Evolutionary conservation across 495 filamentous ascomycete species (phyloP).

Genomic region (Umbilicaria muhlenbergii): DNA sequence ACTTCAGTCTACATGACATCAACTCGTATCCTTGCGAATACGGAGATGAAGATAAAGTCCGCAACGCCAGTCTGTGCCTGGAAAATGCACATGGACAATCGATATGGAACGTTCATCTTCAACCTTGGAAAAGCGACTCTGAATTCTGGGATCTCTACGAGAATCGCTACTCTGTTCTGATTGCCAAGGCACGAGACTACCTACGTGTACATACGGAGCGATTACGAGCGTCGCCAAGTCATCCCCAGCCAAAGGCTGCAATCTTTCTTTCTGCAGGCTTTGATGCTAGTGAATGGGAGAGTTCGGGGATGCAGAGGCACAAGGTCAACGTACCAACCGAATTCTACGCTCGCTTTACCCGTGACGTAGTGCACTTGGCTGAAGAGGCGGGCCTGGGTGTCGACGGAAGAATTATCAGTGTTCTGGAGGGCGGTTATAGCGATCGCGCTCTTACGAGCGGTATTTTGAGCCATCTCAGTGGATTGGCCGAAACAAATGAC

Average conservation of each 20-base stretch:
- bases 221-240: conserved; percentile 33
- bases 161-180: conserved; percentile 52
- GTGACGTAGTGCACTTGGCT: conserved; percentile 66
- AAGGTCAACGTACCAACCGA: conserved; percentile 89
- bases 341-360: conserved; percentile 83
- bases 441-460: conserved; percentile 79
- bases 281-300: conserved; percentile 90
- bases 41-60: conserved; percentile 79
- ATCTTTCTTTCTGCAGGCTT: conserved; percentile 94
- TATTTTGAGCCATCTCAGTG: conserved; percentile 74
- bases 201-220: conserved; percentile 51
- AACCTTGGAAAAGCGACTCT: conserved; percentile 61
- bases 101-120: conserved; percentile 91
- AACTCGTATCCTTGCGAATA: conserved; percentile 91
- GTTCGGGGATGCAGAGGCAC: conserved; percentile 84
- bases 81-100: conserved; percentile 84
- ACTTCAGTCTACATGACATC: conserved; percentile 94
- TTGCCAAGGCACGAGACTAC: conserved; percentile 68
- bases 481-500: conserved; percentile 15
- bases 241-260: conserved; percentile 52
- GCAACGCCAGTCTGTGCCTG: conserved; percentile 79
- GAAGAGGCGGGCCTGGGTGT: conserved; percentile 63
- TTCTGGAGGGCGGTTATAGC: conserved; percentile 91
- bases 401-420: conserved; percentile 76
- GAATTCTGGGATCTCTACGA: conserved; percentile 87